Evolutionary conservation across 805 yeast genomes (phyloP).

Genomic region (Hanseniaspora occidentalis): DNA sequence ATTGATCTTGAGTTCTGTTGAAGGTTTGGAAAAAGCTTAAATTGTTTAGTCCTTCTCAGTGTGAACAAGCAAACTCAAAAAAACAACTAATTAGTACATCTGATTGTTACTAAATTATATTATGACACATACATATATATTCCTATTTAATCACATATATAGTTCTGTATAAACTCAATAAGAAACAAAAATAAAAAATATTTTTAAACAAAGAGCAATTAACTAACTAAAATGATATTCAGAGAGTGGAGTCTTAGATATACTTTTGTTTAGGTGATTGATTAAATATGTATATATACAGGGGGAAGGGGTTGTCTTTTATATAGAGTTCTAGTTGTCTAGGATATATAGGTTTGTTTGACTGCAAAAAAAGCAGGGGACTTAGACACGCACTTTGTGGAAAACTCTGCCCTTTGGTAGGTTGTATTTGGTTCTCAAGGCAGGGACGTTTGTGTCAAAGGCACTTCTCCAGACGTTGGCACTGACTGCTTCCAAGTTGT

Average conservation of each 20-base stretch:
- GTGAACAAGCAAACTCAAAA: neutral
- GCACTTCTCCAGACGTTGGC: constrained; percentile 84
- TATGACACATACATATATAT: too few species aligned
- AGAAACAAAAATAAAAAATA: too few species aligned
- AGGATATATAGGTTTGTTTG: neutral
- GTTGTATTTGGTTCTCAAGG: constrained; percentile 60
- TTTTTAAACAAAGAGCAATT: too few species aligned
- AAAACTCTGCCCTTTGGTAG: constrained; percentile 67
- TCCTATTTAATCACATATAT: too few species aligned
- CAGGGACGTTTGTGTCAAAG: constrained; percentile 65
- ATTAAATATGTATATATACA: too few species aligned
- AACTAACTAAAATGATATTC: too few species aligned
- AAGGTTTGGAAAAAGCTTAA: constrained; percentile 30
- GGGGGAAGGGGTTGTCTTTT: too few species aligned
- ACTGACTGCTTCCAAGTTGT: constrained; percentile 66
- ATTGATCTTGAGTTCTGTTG: constrained; percentile 54
- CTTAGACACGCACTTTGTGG: constrained; percentile 40
- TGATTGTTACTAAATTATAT: neutral
- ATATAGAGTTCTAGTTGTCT: too few species aligned
- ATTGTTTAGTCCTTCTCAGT: neutral
- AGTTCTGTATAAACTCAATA: too few species aligned
- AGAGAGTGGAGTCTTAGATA: too few species aligned
- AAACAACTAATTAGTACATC: neutral
- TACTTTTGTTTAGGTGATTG: too few species aligned
- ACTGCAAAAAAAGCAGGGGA: too few species aligned